Percentiles rank a stretch among this genome's conserved stretches.
Evolutionary conservation across 139 green algal species (phyloP).

Genomic region (Closterium sp.): DNA sequence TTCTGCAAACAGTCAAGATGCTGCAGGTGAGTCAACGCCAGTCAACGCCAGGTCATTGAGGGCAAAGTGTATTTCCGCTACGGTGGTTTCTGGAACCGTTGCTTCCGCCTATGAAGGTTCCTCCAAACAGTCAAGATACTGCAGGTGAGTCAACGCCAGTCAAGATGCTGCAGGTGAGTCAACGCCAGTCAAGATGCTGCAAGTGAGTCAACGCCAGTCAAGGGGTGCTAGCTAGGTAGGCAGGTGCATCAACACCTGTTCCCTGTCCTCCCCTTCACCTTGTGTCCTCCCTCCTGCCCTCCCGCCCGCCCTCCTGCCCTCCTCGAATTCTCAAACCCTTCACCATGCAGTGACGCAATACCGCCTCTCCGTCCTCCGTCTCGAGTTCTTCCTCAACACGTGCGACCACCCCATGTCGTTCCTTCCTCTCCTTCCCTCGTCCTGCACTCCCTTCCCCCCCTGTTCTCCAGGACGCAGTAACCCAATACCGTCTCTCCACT

Average conservation of each 20-base stretch:
- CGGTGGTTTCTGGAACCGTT: conserved; percentile 14
- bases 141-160: neutral
- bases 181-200: neutral
- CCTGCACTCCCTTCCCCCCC: too few species aligned
- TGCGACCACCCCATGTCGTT: conserved; percentile 4
- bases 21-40: conserved; percentile 12
- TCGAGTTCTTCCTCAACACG: conserved; percentile 25
- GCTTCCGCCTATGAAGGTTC: conserved; percentile 19
- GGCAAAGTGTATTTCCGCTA: conserved; percentile 31
- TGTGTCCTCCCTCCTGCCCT: too few species aligned
- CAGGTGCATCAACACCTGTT: neutral
- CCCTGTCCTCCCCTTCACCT: too few species aligned
- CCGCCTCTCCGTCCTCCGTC: neutral
- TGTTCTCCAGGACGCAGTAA: conserved; percentile 9
- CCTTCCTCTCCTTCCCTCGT: neutral
- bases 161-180: neutral
- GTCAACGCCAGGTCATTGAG: conserved; percentile 6
- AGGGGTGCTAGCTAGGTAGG: too few species aligned
- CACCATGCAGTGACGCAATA: conserved; percentile 1
- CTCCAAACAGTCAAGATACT: conserved; percentile 32
- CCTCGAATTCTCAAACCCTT: too few species aligned
- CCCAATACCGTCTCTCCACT: neutral
- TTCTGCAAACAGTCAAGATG: conserved; percentile 29
- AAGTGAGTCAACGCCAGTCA: neutral
- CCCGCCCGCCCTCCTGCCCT: too few species aligned